Base-by-base conservation (phyloP, 78 protist species). In the Tieghemostelium lacteum region DNA sequence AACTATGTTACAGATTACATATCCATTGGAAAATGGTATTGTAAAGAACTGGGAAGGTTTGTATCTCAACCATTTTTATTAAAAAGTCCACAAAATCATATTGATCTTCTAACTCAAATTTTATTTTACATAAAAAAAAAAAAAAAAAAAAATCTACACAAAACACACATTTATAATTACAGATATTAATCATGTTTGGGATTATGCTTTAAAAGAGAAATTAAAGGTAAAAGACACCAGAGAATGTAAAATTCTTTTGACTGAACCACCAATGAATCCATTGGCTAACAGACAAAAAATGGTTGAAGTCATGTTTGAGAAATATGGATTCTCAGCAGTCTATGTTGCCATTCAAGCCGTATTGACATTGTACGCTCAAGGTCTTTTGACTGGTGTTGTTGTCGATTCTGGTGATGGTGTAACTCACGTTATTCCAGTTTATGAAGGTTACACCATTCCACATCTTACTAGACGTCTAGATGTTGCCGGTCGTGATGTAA, bases 391-490 rank as follows among this genome's bases (percentile, higher is more conserved):
- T 16, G 99, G 99, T 37, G 98, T 99, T 8, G 99, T 98, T 34
- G 97, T 99, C 63, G 99, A 99, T 92, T 70, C 96, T 8, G 99
- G 99, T 26, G 99, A 98, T 58, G 99, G 99, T n/a, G 99, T 99
- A 1, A 98, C 99, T 10, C 99, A 99, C 93, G 83, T 98, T 49
- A 95, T 99, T 4, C 99, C 99, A 26, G 99, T 99, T 17, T 99
- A 74, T 89, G 99, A 99, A 29, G 99, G 99, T 45, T 94, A 65
- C 45, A 69, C 94, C 14, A 85, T 98, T 14, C 98, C 98, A 55
- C 97, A 98, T 62, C 71, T 87, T 26, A 94, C 94, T 31, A 77
- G 94, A 40, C 96, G 99, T 8, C 87, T 99, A 37, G 98, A 99
- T 80, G 62, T 99, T 0, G 99, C 99, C 2, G 99, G 99, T 16